phyloP scores from a whole-genome alignment of 768 basidiomycete species.

The Hygrophorus pudorinus region DNA sequence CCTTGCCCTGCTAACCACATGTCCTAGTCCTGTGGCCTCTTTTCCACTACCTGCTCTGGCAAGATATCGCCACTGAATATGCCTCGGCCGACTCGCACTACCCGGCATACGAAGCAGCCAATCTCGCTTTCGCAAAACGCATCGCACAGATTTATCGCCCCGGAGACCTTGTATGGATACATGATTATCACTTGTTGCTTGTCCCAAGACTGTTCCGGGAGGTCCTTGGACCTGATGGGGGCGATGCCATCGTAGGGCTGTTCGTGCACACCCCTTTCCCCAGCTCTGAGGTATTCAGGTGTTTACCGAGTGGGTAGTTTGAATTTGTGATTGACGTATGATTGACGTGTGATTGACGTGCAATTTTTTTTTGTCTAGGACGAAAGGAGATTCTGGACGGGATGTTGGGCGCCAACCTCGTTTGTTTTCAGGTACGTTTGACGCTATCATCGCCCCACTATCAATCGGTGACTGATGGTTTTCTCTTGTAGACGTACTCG shows the following conservation, averaged over 20 bases:
- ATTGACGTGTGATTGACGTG: neutral
- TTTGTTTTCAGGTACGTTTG: conserved; percentile 74
- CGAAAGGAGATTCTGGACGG: conserved; percentile 93
- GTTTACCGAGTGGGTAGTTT: conserved; percentile 64
- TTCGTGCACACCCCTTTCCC: conserved; percentile 99
- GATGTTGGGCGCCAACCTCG: conserved; percentile 93
- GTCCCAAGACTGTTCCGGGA: conserved; percentile 79
- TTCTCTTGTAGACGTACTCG: conserved; percentile 63
- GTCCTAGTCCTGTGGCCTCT: conserved; percentile 84
- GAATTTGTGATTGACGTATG: neutral
- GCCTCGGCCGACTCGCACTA: conserved; percentile 81
- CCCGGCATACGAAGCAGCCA: conserved; percentile 71
- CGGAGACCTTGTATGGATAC: conserved; percentile 91
- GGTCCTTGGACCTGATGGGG: conserved; percentile 22
- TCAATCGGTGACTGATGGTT: neutral
- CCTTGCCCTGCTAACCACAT: neutral
- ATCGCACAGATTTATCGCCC: conserved; percentile 71
- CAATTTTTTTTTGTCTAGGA: conserved; percentile 29
- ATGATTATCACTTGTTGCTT: conserved; percentile 94
- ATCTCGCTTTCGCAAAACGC: conserved; percentile 62
- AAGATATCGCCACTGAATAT: conserved; percentile 87
- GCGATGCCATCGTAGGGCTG: conserved; percentile 70
- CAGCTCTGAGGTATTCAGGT: conserved; percentile 91
- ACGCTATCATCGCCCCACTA: neutral
- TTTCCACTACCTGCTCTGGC: conserved; percentile 98